Percentiles rank a stretch among this genome's conserved stretches.
phyloP scores from a whole-genome alignment of 2,329 filamentous ascomycete species.

The Aspergillus neoniger region DNA sequence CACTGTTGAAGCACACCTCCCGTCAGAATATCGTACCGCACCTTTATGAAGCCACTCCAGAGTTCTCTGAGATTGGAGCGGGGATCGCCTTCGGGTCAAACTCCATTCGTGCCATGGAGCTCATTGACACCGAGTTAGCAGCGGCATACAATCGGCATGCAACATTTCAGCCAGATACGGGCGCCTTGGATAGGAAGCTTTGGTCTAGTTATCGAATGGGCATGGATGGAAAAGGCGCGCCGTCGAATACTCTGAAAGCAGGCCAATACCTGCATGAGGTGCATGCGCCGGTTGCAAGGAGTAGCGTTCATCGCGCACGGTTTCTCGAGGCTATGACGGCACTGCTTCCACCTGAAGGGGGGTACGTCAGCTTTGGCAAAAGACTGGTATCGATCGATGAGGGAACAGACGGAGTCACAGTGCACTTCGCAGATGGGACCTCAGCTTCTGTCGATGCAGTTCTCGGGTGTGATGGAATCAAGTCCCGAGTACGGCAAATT shows the following conservation, averaged over 20 bases:
- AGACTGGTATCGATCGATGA: not conserved
- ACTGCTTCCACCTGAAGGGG: not conserved
- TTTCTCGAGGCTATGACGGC: conserved; percentile 6
- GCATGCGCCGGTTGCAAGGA: not conserved
- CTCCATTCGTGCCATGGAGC: conserved; percentile 2
- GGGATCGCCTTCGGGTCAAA: conserved; percentile 5
- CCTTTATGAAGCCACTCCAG: conserved; percentile 1
- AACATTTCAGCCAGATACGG: not conserved
- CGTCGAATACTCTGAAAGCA: not conserved
- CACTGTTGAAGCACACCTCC: not conserved
- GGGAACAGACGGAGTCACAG: not conserved
- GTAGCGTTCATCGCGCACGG: conserved; percentile 7
- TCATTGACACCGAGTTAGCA: not conserved
- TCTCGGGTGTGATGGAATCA: conserved; percentile 9
- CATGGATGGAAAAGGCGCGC: not conserved
- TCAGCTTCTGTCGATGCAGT: not conserved
- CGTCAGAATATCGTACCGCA: not conserved
- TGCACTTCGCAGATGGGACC: conserved; percentile 7
- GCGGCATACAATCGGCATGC: conserved; percentile 4
- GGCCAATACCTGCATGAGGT: conserved; percentile 5
- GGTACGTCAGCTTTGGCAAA: not conserved
- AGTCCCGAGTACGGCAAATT: conserved; percentile 4
- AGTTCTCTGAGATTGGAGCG: conserved; percentile 5
- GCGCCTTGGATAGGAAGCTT: not conserved
- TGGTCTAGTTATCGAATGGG: conserved; percentile 9